A percentile compares a stretch with the other conserved stretches of the same genome.
These are phyloP conservation scores for Chlamydomonas incerta DNA, from an alignment of 139 green algal genomes.

Conservation along the genomic window DNA sequence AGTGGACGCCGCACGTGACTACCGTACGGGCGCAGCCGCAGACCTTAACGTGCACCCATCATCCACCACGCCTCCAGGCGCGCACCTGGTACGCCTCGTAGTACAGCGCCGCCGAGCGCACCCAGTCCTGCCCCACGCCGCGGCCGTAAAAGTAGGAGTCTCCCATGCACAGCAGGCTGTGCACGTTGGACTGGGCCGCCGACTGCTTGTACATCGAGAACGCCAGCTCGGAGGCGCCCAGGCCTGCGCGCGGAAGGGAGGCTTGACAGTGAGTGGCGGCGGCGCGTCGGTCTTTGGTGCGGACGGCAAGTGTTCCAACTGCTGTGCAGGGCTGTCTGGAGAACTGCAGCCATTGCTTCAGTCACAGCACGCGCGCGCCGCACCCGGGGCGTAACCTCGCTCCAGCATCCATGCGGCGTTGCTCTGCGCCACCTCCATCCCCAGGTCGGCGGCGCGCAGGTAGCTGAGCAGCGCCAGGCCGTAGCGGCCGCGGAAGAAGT, in stretches of 20 bases:
- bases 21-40: too few species aligned
- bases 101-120: slow-evolving; percentile 61
- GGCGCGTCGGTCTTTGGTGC: too few species aligned
- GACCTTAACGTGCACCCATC: too few species aligned
- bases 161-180: slow-evolving; percentile 80
- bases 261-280: too few species aligned
- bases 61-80: too few species aligned
- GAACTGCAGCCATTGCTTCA: too few species aligned
- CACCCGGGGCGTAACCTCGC: slow-evolving; percentile 44
- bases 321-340: too few species aligned
- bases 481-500: slow-evolving; percentile 73
- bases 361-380: too few species aligned
- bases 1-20: too few species aligned
- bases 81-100: slow-evolving; percentile 66
- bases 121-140: slow-evolving; percentile 65
- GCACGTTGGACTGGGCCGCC: slow-evolving; percentile 82
- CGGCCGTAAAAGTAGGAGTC: slow-evolving; percentile 92
- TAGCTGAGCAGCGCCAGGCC: slow-evolving; percentile 49
- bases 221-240: slow-evolving; percentile 46
- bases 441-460: slow-evolving; percentile 83
- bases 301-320: too few species aligned
- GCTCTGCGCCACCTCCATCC: slow-evolving; percentile 89
- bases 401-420: slow-evolving; percentile 96
- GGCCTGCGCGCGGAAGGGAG: neutral
- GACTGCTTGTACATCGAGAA: slow-evolving; percentile 74